Evolutionary conservation across 352 stramenopile genomes (phyloP).

Genomic region (Pythium dissotocum): DNA sequence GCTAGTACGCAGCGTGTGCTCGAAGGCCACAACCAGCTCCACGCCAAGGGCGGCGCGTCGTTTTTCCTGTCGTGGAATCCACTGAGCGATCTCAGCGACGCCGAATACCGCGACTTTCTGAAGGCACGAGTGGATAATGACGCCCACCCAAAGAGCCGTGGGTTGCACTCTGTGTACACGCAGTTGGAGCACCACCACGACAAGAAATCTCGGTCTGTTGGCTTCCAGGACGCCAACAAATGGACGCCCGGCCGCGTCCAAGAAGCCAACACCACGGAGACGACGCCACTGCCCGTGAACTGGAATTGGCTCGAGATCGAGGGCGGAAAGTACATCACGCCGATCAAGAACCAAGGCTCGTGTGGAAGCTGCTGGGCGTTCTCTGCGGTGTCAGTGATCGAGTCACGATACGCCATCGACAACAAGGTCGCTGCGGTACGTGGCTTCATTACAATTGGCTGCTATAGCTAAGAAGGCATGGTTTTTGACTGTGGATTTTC

Average conservation of each 20-base stretch:
- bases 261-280: conserved; percentile 14
- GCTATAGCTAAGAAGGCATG: too few relatives aligned
- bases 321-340: conserved; percentile 81
- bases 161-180: conserved; percentile 26
- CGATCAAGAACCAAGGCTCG: conserved; percentile 92
- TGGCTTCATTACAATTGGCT: neutral
- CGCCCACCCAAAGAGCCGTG: conserved; percentile 17
- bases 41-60: conserved; percentile 37
- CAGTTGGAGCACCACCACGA: conserved; percentile 17
- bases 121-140: conserved; percentile 40
- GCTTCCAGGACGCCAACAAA: conserved; percentile 26
- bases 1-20: conserved; percentile 42
- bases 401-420: conserved; percentile 79
- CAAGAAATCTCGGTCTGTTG: conserved; percentile 14
- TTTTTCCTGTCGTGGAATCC: conserved; percentile 69
- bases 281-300: conserved; percentile 39
- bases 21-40: conserved; percentile 45
- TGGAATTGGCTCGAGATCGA: conserved; percentile 75
- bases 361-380: conserved; percentile 95
- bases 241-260: conserved; percentile 20
- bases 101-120: conserved; percentile 67
- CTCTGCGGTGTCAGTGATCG: conserved; percentile 69
- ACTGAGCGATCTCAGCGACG: conserved; percentile 64
- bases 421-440: conserved; percentile 58
- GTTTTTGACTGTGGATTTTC: neutral